Evolutionary conservation across 2,329 filamentous ascomycete species (phyloP).

Genomic region (Neoascochyta sp.): DNA sequence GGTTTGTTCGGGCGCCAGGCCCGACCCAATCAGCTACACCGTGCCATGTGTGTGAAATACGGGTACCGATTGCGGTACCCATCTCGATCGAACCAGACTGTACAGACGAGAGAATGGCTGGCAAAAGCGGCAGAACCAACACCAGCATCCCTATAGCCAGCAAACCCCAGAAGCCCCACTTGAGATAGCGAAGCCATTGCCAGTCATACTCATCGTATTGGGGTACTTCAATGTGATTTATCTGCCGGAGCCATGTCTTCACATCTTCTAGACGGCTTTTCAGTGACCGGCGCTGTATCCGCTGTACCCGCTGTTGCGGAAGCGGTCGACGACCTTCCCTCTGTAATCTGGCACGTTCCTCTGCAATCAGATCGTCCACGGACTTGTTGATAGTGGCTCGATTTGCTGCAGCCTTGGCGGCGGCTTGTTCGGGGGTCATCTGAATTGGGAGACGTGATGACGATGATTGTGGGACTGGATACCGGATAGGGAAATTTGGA

Average conservation of each 20-base stretch:
- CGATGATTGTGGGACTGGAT: conserved; percentile 1
- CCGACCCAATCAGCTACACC: conserved; percentile 13
- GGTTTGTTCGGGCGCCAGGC: conserved; percentile 6
- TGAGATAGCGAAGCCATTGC: conserved; percentile 10
- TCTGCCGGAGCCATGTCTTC: conserved; percentile 17
- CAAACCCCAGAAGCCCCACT: conserved; percentile 10
- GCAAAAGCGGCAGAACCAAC: conserved; percentile 2
- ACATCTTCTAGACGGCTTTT: conserved; percentile 9
- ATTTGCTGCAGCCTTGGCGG: conserved; percentile 2
- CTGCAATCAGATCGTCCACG: conserved; percentile 12
- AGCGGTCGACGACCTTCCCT: conserved; percentile 9
- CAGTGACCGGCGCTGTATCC: conserved; percentile 6
- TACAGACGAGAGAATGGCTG: conserved; percentile 3
- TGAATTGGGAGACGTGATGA: conserved; percentile 1
- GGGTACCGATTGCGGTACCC: conserved; percentile 10
- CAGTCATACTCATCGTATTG: conserved; percentile 16
- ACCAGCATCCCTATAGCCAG: conserved; percentile 1
- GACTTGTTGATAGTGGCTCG: conserved; percentile 8
- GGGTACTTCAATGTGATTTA: conserved; percentile 7
- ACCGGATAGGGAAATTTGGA: conserved; percentile 4
- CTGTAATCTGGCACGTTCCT: conserved; percentile 17
- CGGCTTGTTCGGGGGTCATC: neutral
- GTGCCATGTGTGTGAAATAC: conserved; percentile 14
- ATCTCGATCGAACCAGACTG: conserved; percentile 9
- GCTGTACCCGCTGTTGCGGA: neutral